Percentiles rank a stretch among this genome's conserved stretches.
These are phyloP conservation scores for Thymus mandschuricus DNA, from an alignment of 257 asterid genomes.

Conservation along the genomic window DNA sequence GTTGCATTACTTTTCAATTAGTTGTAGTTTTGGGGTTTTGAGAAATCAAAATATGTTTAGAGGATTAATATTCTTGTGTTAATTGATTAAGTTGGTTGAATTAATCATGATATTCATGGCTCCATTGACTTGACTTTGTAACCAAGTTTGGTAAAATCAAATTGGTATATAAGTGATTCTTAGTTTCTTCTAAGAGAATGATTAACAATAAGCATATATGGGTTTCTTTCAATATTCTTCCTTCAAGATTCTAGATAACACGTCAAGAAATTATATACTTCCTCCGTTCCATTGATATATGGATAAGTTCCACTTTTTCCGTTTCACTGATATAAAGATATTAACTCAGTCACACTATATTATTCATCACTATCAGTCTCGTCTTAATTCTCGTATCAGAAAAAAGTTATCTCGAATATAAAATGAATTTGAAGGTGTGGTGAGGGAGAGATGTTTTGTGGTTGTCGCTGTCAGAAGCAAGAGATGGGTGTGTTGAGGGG, in stretches of 20 bases:
- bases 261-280: too few relatives aligned
- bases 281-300: too few relatives aligned
- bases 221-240: too few relatives aligned
- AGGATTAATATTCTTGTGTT: not conserved
- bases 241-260: not conserved
- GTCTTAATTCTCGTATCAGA: too few relatives aligned
- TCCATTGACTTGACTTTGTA: constrained; percentile 7
- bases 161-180: constrained; percentile 10
- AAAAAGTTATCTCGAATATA: too few relatives aligned
- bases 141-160: constrained; percentile 31
- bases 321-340: too few relatives aligned
- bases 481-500: constrained; percentile 12
- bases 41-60: not conserved
- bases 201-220: too few relatives aligned
- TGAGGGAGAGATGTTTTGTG: constrained; percentile 1
- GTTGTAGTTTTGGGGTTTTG: not conserved
- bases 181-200: not conserved
- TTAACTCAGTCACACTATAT: too few relatives aligned
- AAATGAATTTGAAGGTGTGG: not conserved
- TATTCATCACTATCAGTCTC: too few relatives aligned
- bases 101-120: not conserved
- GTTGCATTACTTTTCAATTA: not conserved
- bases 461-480: constrained; percentile 48
- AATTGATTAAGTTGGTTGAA: not conserved
- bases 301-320: too few relatives aligned